These are phyloP conservation scores for Trifolium subterraneum DNA, from an alignment of 306 rosid genomes.

Conservation along the genomic window DNA sequence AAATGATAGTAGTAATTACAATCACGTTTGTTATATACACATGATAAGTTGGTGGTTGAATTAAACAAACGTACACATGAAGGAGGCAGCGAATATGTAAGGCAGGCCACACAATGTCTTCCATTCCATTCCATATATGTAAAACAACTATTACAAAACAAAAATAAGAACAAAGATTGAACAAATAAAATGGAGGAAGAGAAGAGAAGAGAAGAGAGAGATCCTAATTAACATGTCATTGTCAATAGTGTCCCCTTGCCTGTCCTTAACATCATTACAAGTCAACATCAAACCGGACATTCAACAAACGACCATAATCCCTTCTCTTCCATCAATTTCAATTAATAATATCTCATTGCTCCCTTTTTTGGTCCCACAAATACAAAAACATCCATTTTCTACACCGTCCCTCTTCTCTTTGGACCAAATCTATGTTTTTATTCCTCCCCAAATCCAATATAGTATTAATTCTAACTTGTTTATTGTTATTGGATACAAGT, in stretches of 20 bases:
- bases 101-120: constrained; percentile 25
- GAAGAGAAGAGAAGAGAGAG: constrained; percentile 30
- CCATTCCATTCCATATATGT: constrained; percentile 3
- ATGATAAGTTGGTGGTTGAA: background rate
- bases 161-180: background rate
- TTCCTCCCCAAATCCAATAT: background rate
- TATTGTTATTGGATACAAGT: background rate
- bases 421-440: constrained; percentile 46
- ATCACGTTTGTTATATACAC: no score
- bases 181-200: background rate
- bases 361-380: constrained; percentile 37
- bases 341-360: constrained; percentile 37
- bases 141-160: constrained; percentile 7
- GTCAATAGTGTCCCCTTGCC: constrained; percentile 61
- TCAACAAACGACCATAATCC: constrained; percentile 67
- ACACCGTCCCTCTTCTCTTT: constrained; percentile 3
- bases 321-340: constrained; percentile 47
- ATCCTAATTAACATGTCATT: constrained; percentile 44
- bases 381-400: constrained; percentile 41
- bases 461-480: background rate
- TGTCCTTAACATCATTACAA: constrained; percentile 61
- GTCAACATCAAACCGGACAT: constrained; percentile 63
- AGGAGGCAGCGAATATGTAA: background rate
- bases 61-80: background rate
- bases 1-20: no score